phyloP scores from a whole-genome alignment of 306 rosid genomes.

The Cyamopsis tetragonoloba region DNA sequence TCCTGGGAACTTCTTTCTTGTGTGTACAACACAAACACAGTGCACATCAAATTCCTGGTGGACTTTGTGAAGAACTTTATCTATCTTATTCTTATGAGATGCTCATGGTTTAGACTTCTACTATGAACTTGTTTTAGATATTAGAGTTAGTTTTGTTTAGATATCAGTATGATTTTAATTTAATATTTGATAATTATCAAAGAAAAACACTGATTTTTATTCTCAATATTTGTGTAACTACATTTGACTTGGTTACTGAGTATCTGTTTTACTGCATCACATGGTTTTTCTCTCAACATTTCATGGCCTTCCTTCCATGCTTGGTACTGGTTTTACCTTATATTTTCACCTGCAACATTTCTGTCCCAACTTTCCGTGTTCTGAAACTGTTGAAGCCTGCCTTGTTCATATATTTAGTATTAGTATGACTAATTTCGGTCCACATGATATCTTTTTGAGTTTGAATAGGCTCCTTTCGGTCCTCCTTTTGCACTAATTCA shows the following conservation, averaged over 20 bases:
- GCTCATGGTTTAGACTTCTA: neutral
- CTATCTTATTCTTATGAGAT: neutral
- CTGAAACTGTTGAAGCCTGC: neutral
- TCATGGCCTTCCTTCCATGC: neutral
- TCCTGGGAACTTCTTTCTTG: neutral
- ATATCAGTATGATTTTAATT: neutral
- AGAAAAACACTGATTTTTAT: neutral
- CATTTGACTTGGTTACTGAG: neutral
- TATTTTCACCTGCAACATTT: neutral
- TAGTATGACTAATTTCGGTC: neutral
- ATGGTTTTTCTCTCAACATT: neutral
- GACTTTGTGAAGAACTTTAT: neutral
- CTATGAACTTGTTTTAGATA: neutral
- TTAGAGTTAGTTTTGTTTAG: neutral
- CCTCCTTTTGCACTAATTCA: constrained; percentile 50
- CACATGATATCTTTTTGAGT: constrained; percentile 6
- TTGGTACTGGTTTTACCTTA: neutral
- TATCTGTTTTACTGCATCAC: neutral
- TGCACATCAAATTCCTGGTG: neutral
- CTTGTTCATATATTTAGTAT: neutral
- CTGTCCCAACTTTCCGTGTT: neutral
- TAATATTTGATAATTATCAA: neutral
- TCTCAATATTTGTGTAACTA: constrained; percentile 1
- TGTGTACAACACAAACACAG: no score
- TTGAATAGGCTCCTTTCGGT: constrained; percentile 38